These are phyloP conservation scores for Zizania latifolia DNA, from an alignment of 176 grass and related monocot genomes.

Conservation along the genomic window DNA sequence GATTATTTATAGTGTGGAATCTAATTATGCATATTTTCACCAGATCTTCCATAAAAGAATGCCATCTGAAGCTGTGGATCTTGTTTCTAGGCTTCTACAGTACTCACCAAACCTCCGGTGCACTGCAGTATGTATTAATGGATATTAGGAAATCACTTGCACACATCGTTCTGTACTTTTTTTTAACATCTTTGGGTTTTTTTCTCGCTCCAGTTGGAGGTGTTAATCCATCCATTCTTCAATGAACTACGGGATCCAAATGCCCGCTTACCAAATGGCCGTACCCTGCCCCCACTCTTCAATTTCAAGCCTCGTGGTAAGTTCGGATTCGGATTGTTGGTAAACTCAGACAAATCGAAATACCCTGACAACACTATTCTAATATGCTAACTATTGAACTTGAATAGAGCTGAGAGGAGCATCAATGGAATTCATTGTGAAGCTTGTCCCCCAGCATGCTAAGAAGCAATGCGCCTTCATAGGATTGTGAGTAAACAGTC, in stretches of 20 bases:
- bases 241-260: constrained; percentile 67
- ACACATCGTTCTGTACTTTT: neutral
- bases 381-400: constrained; percentile 14
- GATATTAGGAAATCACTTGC: neutral
- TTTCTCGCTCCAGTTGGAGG: constrained; percentile 56
- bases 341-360: neutral
- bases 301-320: constrained; percentile 86
- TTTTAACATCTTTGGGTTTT: neutral
- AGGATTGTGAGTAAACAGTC: neutral
- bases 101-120: constrained; percentile 81
- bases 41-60: constrained; percentile 88
- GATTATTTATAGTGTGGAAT: neutral
- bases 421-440: constrained; percentile 46
- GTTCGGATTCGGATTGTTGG: constrained; percentile 1
- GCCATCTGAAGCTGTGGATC: constrained; percentile 94
- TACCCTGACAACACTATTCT: constrained; percentile 3
- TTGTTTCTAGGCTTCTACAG: constrained; percentile 85
- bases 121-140: constrained; percentile 64
- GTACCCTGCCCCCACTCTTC: constrained; percentile 68
- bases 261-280: constrained; percentile 61
- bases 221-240: constrained; percentile 76
- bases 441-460: constrained; percentile 78
- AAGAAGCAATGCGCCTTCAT: constrained; percentile 22
- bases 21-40: constrained; percentile 22
- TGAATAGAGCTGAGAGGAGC: constrained; percentile 70